Conservation (phyloP, 345 rosid genomes). For the Kernera saxatilis region DNA sequence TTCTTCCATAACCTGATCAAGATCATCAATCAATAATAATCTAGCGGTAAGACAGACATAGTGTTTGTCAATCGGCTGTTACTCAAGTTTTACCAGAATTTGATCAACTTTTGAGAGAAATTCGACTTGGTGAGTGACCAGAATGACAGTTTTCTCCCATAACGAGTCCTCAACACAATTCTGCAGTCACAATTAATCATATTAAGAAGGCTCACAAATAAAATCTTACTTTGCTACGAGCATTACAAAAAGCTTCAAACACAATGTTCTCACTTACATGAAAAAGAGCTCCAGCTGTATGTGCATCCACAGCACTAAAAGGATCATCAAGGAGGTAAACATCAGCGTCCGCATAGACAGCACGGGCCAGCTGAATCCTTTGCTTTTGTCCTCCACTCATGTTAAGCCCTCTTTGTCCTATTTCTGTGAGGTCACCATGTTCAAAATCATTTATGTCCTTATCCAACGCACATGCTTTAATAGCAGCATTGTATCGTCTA, state of each 20-base stretch:
- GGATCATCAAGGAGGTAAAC: constrained; percentile 80
- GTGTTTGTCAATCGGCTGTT: neutral
- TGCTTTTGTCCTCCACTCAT: constrained; percentile 92
- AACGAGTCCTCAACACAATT: constrained; percentile 63
- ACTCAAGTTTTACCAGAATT: constrained; percentile 43
- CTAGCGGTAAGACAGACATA: neutral
- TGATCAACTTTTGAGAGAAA: constrained; percentile 61
- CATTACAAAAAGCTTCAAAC: neutral
- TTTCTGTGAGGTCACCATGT: constrained; percentile 77
- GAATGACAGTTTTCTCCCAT: constrained; percentile 53
- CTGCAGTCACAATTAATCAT: constrained; percentile 36
- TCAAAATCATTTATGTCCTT: constrained; percentile 57
- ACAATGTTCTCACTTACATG: constrained; percentile 39
- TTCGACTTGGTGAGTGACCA: constrained; percentile 87
- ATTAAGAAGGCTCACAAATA: no score
- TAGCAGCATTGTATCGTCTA: constrained; percentile 44
- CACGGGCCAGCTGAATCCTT: constrained; percentile 79
- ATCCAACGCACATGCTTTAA: constrained; percentile 62
- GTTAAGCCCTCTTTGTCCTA: constrained; percentile 83
- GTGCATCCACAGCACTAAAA: constrained; percentile 83
- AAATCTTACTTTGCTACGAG: no score
- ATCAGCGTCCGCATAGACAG: constrained; percentile 67
- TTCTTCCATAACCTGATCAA: constrained; percentile 54
- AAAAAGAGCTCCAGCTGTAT: constrained; percentile 64
- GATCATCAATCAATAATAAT: neutral